Evolutionary conservation across 805 yeast species (phyloP).

Genomic region (Nakazawaea siamensis): DNA sequence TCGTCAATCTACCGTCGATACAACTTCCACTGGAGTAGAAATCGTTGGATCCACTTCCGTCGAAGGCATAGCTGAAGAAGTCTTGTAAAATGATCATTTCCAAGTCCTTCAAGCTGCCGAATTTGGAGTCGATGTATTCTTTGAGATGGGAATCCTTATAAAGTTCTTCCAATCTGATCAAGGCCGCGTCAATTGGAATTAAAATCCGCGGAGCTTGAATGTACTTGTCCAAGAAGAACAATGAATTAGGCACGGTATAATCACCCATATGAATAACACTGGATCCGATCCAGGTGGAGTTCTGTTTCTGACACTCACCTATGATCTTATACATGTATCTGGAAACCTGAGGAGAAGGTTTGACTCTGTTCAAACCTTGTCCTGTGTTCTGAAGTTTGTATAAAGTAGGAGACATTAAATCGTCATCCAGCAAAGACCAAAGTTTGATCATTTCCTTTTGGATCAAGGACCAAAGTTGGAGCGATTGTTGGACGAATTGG

Average conservation of each 20-base stretch:
- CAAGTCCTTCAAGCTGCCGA: constrained; percentile 45
- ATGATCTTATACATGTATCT: constrained; percentile 66
- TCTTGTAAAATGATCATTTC: constrained; percentile 38
- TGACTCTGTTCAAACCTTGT: constrained; percentile 73
- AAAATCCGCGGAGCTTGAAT: constrained; percentile 72
- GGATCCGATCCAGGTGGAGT: constrained; percentile 67
- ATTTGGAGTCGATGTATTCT: constrained; percentile 49
- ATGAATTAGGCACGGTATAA: constrained; percentile 76
- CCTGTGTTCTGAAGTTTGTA: constrained; percentile 67
- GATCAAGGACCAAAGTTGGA: constrained; percentile 67
- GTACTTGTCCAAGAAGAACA: constrained; percentile 73
- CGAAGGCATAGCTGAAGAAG: constrained; percentile 54
- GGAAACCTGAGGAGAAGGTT: constrained; percentile 61
- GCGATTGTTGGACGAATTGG: constrained; percentile 67
- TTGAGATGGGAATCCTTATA: constrained; percentile 38
- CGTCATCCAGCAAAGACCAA: constrained; percentile 74
- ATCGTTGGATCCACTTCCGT: constrained; percentile 80
- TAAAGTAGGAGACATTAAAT: constrained; percentile 45
- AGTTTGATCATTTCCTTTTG: constrained; percentile 71
- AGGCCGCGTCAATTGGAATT: constrained; percentile 59
- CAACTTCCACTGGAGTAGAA: constrained; percentile 81
- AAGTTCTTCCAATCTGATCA: constrained; percentile 46
- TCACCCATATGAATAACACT: constrained; percentile 78
- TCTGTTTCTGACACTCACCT: constrained; percentile 56
- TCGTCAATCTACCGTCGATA: constrained; percentile 74